These are phyloP conservation scores for Cicer pinnatifidum DNA, from an alignment of 306 rosid genomes.

Conservation along the genomic window DNA sequence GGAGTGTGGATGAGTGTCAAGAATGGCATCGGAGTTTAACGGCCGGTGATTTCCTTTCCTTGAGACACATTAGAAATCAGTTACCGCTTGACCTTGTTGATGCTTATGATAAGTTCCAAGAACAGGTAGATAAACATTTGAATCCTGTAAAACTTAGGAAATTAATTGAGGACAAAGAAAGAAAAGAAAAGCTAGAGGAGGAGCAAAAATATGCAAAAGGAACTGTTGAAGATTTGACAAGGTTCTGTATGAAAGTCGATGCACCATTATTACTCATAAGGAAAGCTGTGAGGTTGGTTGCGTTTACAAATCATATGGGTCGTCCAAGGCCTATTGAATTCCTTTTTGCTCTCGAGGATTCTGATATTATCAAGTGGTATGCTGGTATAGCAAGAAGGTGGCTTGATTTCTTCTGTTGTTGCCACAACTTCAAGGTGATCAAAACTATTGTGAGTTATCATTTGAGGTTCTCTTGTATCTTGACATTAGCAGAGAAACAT, in stretches of 20 bases:
- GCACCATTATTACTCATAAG: constrained; percentile 74
- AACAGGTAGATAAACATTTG: constrained; percentile 73
- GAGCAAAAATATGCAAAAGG: constrained; percentile 66
- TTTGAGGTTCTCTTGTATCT: constrained; percentile 87
- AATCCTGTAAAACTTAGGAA: constrained; percentile 66
- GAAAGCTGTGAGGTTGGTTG: constrained; percentile 74
- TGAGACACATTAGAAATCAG: constrained; percentile 75
- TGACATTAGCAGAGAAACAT: constrained; percentile 89
- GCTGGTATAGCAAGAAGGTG: constrained; percentile 86
- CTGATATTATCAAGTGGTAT: constrained; percentile 85
- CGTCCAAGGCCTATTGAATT: constrained; percentile 77
- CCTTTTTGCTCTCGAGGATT: constrained; percentile 75
- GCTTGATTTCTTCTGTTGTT: constrained; percentile 86
- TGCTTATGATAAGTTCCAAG: constrained; percentile 84
- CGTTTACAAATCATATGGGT: constrained; percentile 90
- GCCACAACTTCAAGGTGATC: constrained; percentile 82
- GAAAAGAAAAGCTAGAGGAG: constrained; percentile 63
- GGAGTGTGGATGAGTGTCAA: constrained; percentile 65
- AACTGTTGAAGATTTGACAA: constrained; percentile 81
- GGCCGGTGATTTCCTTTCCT: constrained; percentile 74
- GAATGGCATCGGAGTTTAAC: constrained; percentile 74
- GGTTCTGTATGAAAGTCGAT: constrained; percentile 77
- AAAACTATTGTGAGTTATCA: constrained; percentile 83
- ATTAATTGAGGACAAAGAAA: constrained; percentile 68
- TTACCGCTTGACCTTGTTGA: constrained; percentile 74